Evolutionary conservation across 306 rosid genomes (phyloP).

Genomic region (Rubus parviflorus): DNA sequence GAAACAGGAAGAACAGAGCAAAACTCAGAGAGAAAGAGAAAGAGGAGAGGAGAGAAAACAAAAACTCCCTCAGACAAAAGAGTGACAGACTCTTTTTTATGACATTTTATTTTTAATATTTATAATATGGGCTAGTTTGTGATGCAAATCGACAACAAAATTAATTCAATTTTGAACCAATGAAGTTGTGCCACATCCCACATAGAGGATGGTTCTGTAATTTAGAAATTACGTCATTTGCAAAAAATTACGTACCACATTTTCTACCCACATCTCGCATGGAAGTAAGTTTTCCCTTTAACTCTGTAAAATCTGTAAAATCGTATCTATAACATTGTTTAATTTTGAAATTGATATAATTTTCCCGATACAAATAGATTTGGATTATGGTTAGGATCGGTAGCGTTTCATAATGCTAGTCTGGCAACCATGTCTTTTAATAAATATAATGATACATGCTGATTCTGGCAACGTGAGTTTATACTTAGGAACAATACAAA

Average conservation of each 20-base stretch:
- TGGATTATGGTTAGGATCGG: background rate
- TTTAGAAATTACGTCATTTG: background rate
- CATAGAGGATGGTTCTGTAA: constrained; percentile 16
- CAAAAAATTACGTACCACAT: background rate
- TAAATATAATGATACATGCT: background rate
- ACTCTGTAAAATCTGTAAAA: background rate
- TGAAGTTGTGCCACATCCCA: constrained; percentile 17
- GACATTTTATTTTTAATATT: constrained; percentile 10
- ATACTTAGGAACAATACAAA: background rate
- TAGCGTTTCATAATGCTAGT: background rate
- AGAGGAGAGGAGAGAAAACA: constrained; percentile 13
- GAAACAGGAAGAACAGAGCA: constrained; percentile 20
- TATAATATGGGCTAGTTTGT: constrained; percentile 24
- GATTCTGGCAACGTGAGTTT: background rate
- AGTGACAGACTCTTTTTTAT: constrained; percentile 5
- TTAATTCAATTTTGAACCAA: constrained; percentile 5
- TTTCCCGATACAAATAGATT: background rate
- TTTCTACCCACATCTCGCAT: background rate
- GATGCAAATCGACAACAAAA: constrained; percentile 23
- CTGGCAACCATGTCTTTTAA: background rate
- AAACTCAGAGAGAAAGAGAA: constrained; percentile 5
- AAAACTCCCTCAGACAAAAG: constrained; percentile 10
- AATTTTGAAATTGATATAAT: background rate
- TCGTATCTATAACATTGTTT: background rate
- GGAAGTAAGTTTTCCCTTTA: too few relatives aligned